Evolutionary conservation across 2,329 filamentous ascomycete species (phyloP).

Genomic region (Pezicula radicicola): DNA sequence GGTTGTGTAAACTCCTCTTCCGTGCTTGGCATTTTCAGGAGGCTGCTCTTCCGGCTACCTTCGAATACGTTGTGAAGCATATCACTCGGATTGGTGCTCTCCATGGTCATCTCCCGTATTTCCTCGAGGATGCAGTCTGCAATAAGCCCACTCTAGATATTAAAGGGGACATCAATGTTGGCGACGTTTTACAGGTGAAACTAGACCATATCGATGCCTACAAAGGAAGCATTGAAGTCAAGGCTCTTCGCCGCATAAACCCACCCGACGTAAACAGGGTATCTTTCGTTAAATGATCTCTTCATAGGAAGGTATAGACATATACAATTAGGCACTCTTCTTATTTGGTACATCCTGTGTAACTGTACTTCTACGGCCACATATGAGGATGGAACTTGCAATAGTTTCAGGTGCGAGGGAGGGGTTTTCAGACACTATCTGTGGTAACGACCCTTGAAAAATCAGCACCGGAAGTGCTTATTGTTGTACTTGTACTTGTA

Average conservation of each 20-base stretch:
- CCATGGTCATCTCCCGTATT: conserved; percentile 27
- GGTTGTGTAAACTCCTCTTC: conserved; percentile 57
- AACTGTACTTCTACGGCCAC: too few species aligned
- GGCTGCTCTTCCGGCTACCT: conserved; percentile 41
- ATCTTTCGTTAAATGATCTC: too few species aligned
- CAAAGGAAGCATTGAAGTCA: conserved; percentile 41
- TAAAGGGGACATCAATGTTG: conserved; percentile 35
- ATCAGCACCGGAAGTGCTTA: too few species aligned
- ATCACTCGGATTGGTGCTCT: conserved; percentile 30
- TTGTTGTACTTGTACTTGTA: too few species aligned
- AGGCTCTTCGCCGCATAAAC: conserved; percentile 14
- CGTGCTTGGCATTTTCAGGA: conserved; percentile 56
- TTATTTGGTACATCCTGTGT: too few species aligned
- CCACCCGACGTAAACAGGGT: neutral
- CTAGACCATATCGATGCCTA: conserved; percentile 50
- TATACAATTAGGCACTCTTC: too few species aligned
- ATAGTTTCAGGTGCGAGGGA: too few species aligned
- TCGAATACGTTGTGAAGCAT: conserved; percentile 45
- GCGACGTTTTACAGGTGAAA: conserved; percentile 52
- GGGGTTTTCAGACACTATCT: too few species aligned
- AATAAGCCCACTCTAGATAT: neutral
- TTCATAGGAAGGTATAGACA: too few species aligned
- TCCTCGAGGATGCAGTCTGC: conserved; percentile 8
- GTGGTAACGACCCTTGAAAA: too few species aligned
- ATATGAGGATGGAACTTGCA: too few species aligned